Evolutionary conservation across 1,284 basidiomycete genomes (phyloP), one percentile per base, ranked within the genome.

Genomic region (Termitomyces sp.): DNA sequence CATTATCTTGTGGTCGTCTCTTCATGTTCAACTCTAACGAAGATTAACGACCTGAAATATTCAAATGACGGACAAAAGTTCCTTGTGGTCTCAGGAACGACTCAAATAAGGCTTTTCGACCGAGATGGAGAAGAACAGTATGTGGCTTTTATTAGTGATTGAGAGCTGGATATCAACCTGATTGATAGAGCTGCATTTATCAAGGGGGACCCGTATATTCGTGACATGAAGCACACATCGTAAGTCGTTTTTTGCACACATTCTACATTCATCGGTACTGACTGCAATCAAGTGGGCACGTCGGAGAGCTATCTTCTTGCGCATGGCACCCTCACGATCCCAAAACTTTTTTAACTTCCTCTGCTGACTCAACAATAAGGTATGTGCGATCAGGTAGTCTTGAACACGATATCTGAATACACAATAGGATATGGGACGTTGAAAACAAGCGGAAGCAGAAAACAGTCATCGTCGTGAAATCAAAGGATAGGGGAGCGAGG

Each of bases 211-310:
- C 91, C 91, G 57, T 99, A 98, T 67, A 90, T 99, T 62, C 86
- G 97, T 50, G 97, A 99, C 71, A 97, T 99, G 92, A 93, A 93
- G 69, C 88, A 97, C 65, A 99, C 97, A 54, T 79, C 83, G 93
- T 93, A 61, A 60, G 84, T 74, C 49, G 33, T 34, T 39, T n/a
- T 46, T 42, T 35, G 50, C 10, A 30, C 44, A 10, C 10, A 35
- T 38, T 8, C 16, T 40, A 34, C 19, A 41, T 40, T 46, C n/a
- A n/a, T 42, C 14, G 18, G 28, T 13, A 35, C 49, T 18, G 30
- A 35, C 30, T 49, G 33, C 35, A 48, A 60, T 50, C 33, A 63
- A 97, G 93, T 43, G 97, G 97, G 1, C 97, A 99, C 69, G 94
- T 97, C 46, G 87, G 89, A 37, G 94, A 97, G 66, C 68, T 99